Conservation (phyloP, 345 rosid species). For the Lepidium africanum region DNA sequence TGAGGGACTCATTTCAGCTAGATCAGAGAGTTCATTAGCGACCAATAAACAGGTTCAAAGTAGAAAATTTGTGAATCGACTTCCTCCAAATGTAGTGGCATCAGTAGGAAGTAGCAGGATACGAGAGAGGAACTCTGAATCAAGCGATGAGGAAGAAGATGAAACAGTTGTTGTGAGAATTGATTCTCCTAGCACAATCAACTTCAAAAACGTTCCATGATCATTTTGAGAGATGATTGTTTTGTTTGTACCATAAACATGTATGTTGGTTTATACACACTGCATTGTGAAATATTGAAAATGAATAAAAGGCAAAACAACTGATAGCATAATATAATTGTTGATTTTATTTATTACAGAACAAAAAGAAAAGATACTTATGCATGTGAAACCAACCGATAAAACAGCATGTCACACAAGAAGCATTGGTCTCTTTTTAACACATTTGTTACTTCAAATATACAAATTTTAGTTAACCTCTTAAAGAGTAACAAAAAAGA, state of each 20-base stretch:
- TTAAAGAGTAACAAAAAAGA: conserved; percentile 5
- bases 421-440: conserved; percentile 5
- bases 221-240: neutral
- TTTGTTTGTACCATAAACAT: neutral
- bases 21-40: conserved; percentile 49
- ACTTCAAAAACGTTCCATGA: conserved; percentile 34
- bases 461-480: neutral
- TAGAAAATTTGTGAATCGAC: neutral
- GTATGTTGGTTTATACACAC: neutral
- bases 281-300: neutral
- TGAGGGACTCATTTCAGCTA: conserved; percentile 32
- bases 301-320: too few relatives aligned
- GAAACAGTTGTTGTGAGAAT: conserved; percentile 60
- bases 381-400: conserved; percentile 11
- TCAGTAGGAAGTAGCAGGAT: neutral
- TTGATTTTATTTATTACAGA: too few relatives aligned
- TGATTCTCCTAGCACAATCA: conserved; percentile 72
- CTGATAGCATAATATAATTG: too few relatives aligned
- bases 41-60: conserved; percentile 27
- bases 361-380: neutral
- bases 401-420: conserved; percentile 17
- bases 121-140: conserved; percentile 17
- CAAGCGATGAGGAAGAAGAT: conserved; percentile 50
- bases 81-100: neutral
- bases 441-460: conserved; percentile 9